These are phyloP conservation scores for Fusarium liriodendri DNA, from an alignment of 2,329 filamentous ascomycete species.

Conservation along the genomic window DNA sequence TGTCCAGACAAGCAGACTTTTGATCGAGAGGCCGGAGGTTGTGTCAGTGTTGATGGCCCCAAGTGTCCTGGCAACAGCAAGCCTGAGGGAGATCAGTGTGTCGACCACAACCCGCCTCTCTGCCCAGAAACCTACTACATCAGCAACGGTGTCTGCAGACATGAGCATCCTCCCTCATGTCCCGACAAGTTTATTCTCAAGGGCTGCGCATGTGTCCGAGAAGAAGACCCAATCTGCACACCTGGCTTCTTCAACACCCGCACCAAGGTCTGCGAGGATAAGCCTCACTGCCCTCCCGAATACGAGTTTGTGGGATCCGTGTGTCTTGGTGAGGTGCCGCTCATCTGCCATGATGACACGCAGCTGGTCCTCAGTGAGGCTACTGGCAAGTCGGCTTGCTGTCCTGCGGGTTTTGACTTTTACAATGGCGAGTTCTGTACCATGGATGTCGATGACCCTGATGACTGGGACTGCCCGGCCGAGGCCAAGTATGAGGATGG, in stretches of 20 bases:
- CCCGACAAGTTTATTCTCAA: slow-evolving; percentile 5
- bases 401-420: background rate
- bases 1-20: background rate
- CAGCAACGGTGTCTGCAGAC: slow-evolving; percentile 1
- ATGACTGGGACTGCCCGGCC: background rate
- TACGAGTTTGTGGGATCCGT: slow-evolving; percentile 4
- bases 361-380: background rate
- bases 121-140: slow-evolving; percentile 4
- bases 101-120: background rate
- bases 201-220: slow-evolving; percentile 4
- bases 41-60: slow-evolving; percentile 2
- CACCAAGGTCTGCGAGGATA: slow-evolving; percentile 22
- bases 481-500: background rate
- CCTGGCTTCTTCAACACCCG: slow-evolving; percentile 19
- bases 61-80: background rate
- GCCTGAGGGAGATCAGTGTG: background rate
- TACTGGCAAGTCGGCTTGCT: background rate
- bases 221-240: slow-evolving; percentile 7
- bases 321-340: background rate
- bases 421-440: background rate
- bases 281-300: slow-evolving; percentile 5
- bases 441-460: background rate
- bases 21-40: slow-evolving; percentile 1
- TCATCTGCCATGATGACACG: background rate
- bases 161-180: background rate